Evolutionary conservation across 1,139 yeast genomes (phyloP).

Genomic region (Candida dubliniensis): DNA sequence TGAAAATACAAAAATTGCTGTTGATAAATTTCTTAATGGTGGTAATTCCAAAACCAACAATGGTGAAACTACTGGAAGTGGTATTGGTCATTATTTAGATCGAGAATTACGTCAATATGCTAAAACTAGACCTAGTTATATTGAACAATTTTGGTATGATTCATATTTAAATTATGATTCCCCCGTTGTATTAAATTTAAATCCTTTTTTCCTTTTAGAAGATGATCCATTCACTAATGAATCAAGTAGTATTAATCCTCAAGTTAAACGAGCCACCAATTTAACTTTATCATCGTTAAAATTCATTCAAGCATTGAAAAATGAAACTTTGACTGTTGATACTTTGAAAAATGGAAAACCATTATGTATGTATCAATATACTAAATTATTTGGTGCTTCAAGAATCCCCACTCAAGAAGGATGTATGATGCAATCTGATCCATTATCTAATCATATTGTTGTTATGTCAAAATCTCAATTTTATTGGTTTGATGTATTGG

Average conservation of each 20-base stretch:
- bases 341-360: constrained; percentile 61
- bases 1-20: constrained; percentile 58
- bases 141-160: constrained; percentile 93
- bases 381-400: constrained; percentile 80
- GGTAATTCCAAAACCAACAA: no score
- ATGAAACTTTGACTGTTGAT: constrained; percentile 76
- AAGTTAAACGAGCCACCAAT: constrained; percentile 81
- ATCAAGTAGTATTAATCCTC: constrained; percentile 52
- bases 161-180: constrained; percentile 83
- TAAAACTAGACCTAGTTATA: constrained; percentile 67
- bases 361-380: constrained; percentile 87
- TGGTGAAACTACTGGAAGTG: constrained; percentile 19
- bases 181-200: constrained; percentile 82
- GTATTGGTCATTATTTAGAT: constrained; percentile 63
- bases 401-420: constrained; percentile 79
- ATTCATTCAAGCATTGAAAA: constrained; percentile 75
- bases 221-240: constrained; percentile 87
- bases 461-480: constrained; percentile 86
- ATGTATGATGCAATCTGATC: constrained; percentile 82
- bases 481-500: constrained; percentile 92
- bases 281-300: constrained; percentile 73
- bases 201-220: constrained; percentile 83
- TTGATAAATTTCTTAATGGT: constrained; percentile 50
- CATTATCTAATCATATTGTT: constrained; percentile 72
- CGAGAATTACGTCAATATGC: constrained; percentile 63